Conservation (phyloP, 768 basidiomycete genomes). For the Mycena chlorophos region DNA sequence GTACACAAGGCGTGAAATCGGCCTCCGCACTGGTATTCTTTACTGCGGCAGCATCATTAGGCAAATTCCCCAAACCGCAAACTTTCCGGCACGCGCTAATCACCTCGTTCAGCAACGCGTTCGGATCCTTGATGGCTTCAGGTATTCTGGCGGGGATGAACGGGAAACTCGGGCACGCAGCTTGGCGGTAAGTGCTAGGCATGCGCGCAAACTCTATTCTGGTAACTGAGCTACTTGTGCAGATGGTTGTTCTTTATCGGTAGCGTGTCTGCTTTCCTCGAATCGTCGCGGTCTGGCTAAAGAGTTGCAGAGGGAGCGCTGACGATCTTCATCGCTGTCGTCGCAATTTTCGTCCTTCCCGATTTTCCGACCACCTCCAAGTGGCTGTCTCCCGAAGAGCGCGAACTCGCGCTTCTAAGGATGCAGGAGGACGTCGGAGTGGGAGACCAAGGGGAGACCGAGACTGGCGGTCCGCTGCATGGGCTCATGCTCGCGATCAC, state of each 20-base stretch:
- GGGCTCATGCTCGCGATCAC: conserved; percentile 65
- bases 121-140: conserved; percentile 80
- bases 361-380: conserved; percentile 72
- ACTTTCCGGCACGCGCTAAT: not conserved
- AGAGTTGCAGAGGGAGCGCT: conserved; percentile 50
- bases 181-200: conserved; percentile 62
- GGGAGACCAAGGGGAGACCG: conserved; percentile 48
- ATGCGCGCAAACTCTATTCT: not conserved
- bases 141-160: conserved; percentile 77
- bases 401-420: conserved; percentile 57
- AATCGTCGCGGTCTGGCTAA: not conserved
- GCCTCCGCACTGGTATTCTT: conserved; percentile 68
- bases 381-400: conserved; percentile 68
- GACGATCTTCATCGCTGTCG: conserved; percentile 55
- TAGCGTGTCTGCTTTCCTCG: not conserved
- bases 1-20: conserved; percentile 79
- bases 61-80: not conserved
- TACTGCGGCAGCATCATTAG: conserved; percentile 78
- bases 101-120: conserved; percentile 57
- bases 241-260: conserved; percentile 80
- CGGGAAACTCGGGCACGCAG: conserved; percentile 68
- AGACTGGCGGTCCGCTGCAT: conserved; percentile 33
- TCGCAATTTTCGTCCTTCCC: conserved; percentile 70
- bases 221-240: not conserved
- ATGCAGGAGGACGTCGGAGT: conserved; percentile 69